Evolutionary conservation across 257 asterid species (phyloP), one percentile per base, ranked within the genome.

Genomic region (Nicotiana otophora): DNA sequence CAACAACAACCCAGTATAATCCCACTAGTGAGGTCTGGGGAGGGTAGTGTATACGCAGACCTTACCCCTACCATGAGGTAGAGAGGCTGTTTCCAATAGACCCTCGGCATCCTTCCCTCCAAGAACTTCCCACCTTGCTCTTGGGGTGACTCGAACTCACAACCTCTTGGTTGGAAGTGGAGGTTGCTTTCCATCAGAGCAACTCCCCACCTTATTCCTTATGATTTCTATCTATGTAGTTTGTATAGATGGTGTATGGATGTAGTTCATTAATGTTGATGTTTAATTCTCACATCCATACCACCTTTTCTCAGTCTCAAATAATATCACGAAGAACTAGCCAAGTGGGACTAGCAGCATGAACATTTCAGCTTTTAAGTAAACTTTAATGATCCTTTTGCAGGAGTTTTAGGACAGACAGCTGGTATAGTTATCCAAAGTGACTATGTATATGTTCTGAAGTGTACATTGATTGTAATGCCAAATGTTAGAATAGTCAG

Each of bases 351-450:
- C 80, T 75, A 48, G 17, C 80, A 51, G 31, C 80, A 26, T 51
- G 63, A 4, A 42, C 53, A 26, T 75, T 26, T 11, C 64, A 51
- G 9, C 64, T 51, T 58, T 75, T 75, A 26, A 51, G 17, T 51
- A 53, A 75, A 51, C 46, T 51, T 15, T 23, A 75, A 7, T 51
- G 64, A 75, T 75, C 10, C 51, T 46, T 10, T 75, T 75, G 62
- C 63, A 51, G 80, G 80, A 48, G 80, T 75, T 74, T 51, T 39
- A 51, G 30, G 63, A 75, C 63, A 28, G 80, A 51, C 80, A 48
- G 63, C 80, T 75, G 28, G 61, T 28, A 75, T 72, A 23, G 20
- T 48, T 72, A 46, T 72, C 60, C 79, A 72, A 72, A 46, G 61
- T 42, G 61, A 46, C 60, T 23, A 70, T 70, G 79, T 46, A 72